Base-by-base conservation (phyloP, 768 basidiomycete genomes). In the Tubosaeta sp. region DNA sequence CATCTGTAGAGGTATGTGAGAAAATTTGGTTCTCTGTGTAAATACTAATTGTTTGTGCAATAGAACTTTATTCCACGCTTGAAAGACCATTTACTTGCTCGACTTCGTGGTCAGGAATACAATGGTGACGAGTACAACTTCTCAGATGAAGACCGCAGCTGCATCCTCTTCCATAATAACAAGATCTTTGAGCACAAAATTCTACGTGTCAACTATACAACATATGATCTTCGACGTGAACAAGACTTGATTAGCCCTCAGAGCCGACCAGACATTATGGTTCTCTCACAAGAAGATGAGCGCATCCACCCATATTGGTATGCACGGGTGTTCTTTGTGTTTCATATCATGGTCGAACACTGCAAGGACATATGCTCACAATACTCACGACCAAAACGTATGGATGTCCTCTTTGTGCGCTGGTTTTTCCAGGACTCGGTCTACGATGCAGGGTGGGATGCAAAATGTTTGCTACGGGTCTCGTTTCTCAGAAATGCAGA, bases 371-470 rank as follows among this genome's bases (percentile, higher is more conserved):
- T 13, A 0, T 9, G 17, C 1, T 47, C 62, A 4, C 19, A 19
- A 2, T 50, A 32, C 17, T 52, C 45, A 2, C n/a, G 22, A 0
- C 48, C 42, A 5, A 44, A 58, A 7, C 52, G 51, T 0, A 70
- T 79, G 59, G 65, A 75, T 2, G 70, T 79, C 16, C 53, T 80
- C 2, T 78, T 72, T 61, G 73, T 80, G 0, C 59, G 62, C 0
- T 75, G 75, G 72, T 65, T 74, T 41, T 65, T 66, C 2, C 42
- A 49, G 0, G 71, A 76, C 34, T 55, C 46, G 0, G 51, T 38
- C 4, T 62, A 50, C 45, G 31, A 22, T 1, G 58, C 55, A 13
- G 70, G 75, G 2, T 67, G 69, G 54, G 54, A 59, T 4, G 35
- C 53, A 0, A 58, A 65, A n/a, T 58, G 16, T 4, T 37, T 37